A percentile compares a stretch with the other conserved stretches of the same genome.
These are phyloP conservation scores for Cystodermella granulosa DNA, from an alignment of 1,284 basidiomycete genomes.

Conservation along the genomic window DNA sequence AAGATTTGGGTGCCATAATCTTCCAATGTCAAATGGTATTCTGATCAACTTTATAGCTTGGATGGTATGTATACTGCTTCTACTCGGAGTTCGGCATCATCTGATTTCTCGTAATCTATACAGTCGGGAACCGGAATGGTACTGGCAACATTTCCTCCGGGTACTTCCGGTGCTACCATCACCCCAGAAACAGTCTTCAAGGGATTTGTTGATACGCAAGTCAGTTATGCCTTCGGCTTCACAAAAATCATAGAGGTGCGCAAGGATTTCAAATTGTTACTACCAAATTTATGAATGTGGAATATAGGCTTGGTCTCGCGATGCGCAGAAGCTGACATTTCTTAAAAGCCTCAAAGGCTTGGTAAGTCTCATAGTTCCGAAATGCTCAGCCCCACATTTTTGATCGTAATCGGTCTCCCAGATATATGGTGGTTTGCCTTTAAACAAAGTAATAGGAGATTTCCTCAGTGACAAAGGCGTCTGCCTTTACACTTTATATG, in stretches of 20 bases:
- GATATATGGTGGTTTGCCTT: neutral
- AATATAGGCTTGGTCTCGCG: neutral
- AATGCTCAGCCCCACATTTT: neutral
- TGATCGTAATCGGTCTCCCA: neutral
- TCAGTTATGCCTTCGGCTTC: neutral
- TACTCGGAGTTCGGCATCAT: neutral
- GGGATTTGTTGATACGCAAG: neutral
- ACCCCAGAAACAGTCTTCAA: neutral
- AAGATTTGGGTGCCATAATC: neutral
- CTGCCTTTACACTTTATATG: neutral
- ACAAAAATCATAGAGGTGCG: neutral
- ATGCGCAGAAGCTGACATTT: neutral
- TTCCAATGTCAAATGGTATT: neutral
- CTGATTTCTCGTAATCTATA: neutral
- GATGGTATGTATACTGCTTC: neutral
- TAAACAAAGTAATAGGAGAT: neutral
- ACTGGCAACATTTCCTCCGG: neutral
- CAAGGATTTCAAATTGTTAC: neutral
- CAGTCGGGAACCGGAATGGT: neutral
- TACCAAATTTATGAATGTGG: neutral
- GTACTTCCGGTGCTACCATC: neutral
- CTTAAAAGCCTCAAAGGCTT: neutral
- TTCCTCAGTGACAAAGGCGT: neutral
- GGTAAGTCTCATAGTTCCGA: neutral
- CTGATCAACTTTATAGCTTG: neutral